Conservation (phyloP, 75 land plant species). For the Pseudotsuga menziesii region DNA sequence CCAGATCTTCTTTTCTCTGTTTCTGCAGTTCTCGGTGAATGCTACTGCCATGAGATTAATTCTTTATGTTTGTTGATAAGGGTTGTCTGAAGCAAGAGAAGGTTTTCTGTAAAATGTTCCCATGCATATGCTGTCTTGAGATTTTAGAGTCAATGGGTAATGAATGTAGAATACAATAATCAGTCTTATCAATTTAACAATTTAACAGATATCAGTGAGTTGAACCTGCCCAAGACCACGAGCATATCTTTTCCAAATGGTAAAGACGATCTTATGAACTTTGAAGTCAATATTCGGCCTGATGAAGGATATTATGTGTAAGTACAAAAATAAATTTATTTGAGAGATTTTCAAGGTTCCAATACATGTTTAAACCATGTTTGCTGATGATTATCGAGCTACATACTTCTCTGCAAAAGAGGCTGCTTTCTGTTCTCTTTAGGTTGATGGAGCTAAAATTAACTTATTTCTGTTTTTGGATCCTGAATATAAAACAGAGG, state of each 20-base stretch:
- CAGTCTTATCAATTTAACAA: not conserved
- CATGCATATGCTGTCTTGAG: too few species aligned
- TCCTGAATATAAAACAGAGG: not conserved
- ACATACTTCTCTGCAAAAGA: not conserved
- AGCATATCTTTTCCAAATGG: slow-evolving; percentile 54
- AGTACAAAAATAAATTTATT: slow-evolving; percentile 15
- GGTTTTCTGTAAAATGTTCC: not conserved
- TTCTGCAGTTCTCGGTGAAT: not conserved
- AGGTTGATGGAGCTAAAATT: not conserved
- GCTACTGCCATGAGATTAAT: not conserved
- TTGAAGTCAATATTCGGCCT: slow-evolving; percentile 48
- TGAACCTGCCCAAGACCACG: slow-evolving; percentile 52
- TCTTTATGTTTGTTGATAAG: not conserved
- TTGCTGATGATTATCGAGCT: not conserved
- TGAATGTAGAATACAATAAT: too few species aligned
- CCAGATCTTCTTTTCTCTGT: not conserved
- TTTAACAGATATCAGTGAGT: slow-evolving; percentile 55
- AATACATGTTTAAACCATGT: not conserved
- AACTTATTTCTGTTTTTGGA: not conserved
- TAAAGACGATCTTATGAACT: slow-evolving; percentile 59
- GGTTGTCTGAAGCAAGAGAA: not conserved
- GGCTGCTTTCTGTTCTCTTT: not conserved
- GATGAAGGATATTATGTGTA: slow-evolving; percentile 63
- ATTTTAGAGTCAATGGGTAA: too few species aligned
- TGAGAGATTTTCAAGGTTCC: not conserved